Evolutionary conservation across 768 basidiomycete genomes (phyloP), one percentile per base, ranked within the genome.

Genomic region (Tephrocybe sp.): DNA sequence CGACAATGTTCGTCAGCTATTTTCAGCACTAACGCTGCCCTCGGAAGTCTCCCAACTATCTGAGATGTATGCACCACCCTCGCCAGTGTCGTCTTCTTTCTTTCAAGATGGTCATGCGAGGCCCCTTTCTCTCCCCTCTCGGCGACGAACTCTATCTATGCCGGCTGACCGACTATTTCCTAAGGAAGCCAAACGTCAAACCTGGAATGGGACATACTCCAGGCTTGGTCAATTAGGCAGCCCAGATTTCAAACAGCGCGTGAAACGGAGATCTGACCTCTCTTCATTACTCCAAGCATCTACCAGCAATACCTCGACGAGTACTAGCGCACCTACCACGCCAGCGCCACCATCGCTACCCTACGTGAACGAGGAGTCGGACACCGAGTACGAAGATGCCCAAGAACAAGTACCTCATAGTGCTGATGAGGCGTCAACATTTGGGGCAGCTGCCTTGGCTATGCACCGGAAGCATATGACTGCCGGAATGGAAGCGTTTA

Each of bases 61-160:
- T 9, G 90, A 90, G 67, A 93, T 93, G 91, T 93, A 93, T 64
- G 88, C 89, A 0, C 90, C 91, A 5, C 79, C 89, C 0, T 88
- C 86, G 0, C 86, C 87, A 4, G 35, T 51, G 32, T 28, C 28
- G 3, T 44, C 48, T 19, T 44, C 49, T 21, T 57, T 53, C 27
- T 44, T 35, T 18, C 49, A 40, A 1, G 49, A 57, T 12, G 47
- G 40, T n/a, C 41, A 27, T 30, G 27, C 56, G 5, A 46, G 46
- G 46, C 80, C 78, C 0, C 71, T 77, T 53, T 79, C 82, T 51
- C 65, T 75, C 47, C 64, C 73, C 26, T 55, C 69, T 26, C 61
- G 60, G 24, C 64, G 54, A 31, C 69, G 72, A 8, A 62, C 63
- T 27, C 39, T 61, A 15, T 56, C 67, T 37, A 45, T 57, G 36